phyloP scores from a whole-genome alignment of 1,284 basidiomycete species.

The Malassezia pachydermatis region DNA sequence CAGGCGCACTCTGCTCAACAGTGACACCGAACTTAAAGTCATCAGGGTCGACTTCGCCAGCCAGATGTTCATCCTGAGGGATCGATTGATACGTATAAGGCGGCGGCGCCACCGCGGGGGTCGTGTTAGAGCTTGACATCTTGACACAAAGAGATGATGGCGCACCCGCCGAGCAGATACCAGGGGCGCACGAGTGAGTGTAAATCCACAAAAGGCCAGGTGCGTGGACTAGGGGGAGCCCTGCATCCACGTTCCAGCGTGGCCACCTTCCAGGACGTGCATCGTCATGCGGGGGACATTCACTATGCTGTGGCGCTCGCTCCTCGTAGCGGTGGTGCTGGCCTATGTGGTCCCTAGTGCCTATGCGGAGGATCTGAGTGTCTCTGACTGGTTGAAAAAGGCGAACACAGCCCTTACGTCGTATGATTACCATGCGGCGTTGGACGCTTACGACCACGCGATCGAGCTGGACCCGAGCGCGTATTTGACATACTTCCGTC shows the following conservation, averaged over 20 bases:
- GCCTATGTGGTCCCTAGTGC: not conserved
- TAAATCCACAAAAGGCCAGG: too few relatives aligned
- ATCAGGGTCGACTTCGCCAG: constrained; percentile 35
- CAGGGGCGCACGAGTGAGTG: not conserved
- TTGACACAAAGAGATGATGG: not conserved
- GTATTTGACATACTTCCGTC: constrained; percentile 43
- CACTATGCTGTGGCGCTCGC: not conserved
- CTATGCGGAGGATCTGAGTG: constrained; percentile 6
- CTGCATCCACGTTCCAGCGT: too few relatives aligned
- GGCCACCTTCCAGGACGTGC: not conserved
- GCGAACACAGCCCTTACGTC: constrained; percentile 35
- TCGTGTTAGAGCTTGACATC: not conserved
- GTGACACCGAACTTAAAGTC: constrained; percentile 46
- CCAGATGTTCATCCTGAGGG: constrained; percentile 18
- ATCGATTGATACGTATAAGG: constrained; percentile 15
- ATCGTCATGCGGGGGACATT: constrained; percentile 5
- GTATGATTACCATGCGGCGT: constrained; percentile 31
- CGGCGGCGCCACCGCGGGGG: constrained; percentile 2
- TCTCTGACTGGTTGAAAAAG: constrained; percentile 12
- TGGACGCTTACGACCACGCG: constrained; percentile 34
- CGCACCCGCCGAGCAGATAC: not conserved
- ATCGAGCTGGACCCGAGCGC: constrained; percentile 29
- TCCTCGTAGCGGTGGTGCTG: not conserved
- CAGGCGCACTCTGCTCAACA: constrained; percentile 40
- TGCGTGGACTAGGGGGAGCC: too few relatives aligned